Base-by-base conservation (phyloP, 495 filamentous ascomycete species). In the Lepraria neglecta region DNA sequence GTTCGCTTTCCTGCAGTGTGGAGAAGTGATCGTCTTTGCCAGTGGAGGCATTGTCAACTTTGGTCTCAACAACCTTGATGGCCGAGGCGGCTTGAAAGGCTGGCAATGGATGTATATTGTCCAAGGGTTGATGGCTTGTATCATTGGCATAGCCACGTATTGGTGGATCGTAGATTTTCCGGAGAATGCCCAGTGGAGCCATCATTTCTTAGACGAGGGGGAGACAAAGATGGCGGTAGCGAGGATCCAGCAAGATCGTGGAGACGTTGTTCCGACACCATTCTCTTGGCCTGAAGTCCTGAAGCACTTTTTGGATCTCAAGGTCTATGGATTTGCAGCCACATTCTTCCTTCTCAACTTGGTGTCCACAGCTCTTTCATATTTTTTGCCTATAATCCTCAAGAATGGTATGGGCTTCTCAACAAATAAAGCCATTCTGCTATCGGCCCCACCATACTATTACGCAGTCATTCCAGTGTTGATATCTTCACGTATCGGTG, bases 91-190 rank as follows among this genome's bases (percentile, higher is more conserved):
- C 1, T 65, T 91, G 14, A 80, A 79, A 6, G 87, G 88, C 12
- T 91, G 88, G 87, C 78, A 85, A 17, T 90, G 86, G 82, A 90
- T 89, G 83, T 90, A 83, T 60, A 68, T 91, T 6, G 83, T 91
- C 3, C 87, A 91, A 69, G 83, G 83, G 1, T 60, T 75, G 0
- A 83, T 88, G 58, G 74, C 87, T n/a, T 82, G 77, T 63, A 72
- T 87, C 2, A 72, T 91, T 46, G 87, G 87, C 6, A 64, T 88
- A n/a, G 56, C 78, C 4, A 90, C 85, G 0, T 91, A 86, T 65
- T 86, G 83, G 75, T 90, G 86, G 86, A 90, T 91, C 69, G 77
- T 91, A 30, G 88, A 90, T 65, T 92, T 92, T 63, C 88, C 88
- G 0, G 87, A 91, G 57, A 80, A 84, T 9, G 77, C 84, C 0